Conservation (phyloP, 2,329 filamentous ascomycete species). For the Beauveria pseudobassiana region DNA sequence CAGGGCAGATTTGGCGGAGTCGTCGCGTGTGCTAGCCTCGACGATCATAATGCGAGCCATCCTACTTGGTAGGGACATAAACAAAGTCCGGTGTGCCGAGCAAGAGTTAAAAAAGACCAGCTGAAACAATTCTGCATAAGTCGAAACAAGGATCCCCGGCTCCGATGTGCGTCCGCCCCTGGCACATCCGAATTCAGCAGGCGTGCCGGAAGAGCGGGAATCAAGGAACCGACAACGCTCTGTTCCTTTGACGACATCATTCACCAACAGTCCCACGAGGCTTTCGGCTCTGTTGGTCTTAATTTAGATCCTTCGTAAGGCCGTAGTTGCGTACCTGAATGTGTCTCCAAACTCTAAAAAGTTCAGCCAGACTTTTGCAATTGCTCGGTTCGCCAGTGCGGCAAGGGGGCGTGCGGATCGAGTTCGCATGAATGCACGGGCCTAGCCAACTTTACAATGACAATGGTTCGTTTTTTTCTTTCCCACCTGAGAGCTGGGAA, state of each 20-base stretch:
- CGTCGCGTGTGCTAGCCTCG: not conserved
- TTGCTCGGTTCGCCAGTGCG: not conserved
- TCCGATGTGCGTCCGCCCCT: not conserved
- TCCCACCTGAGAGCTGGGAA: not conserved
- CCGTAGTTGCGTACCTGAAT: too few species aligned
- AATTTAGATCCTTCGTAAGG: not conserved
- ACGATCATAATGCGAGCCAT: not conserved
- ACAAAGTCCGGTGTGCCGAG: too few species aligned
- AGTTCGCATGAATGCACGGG: conserved; percentile 4
- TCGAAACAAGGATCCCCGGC: not conserved
- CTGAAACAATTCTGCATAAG: not conserved
- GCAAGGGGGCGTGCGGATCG: not conserved
- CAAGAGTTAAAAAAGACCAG: not conserved
- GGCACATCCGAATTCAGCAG: not conserved
- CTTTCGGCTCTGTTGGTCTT: not conserved
- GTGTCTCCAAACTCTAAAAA: not conserved
- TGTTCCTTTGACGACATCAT: too few species aligned
- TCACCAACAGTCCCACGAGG: not conserved
- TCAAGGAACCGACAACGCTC: too few species aligned
- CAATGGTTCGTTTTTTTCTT: not conserved
- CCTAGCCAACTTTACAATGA: not conserved
- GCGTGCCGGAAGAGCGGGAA: too few species aligned
- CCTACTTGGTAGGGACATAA: too few species aligned
- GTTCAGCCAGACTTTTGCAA: not conserved
- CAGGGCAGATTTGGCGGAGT: not conserved